Evolutionary conservation across 805 yeast species (phyloP), one percentile per base, ranked within the genome.

Genomic region (Candida mattraensis): DNA sequence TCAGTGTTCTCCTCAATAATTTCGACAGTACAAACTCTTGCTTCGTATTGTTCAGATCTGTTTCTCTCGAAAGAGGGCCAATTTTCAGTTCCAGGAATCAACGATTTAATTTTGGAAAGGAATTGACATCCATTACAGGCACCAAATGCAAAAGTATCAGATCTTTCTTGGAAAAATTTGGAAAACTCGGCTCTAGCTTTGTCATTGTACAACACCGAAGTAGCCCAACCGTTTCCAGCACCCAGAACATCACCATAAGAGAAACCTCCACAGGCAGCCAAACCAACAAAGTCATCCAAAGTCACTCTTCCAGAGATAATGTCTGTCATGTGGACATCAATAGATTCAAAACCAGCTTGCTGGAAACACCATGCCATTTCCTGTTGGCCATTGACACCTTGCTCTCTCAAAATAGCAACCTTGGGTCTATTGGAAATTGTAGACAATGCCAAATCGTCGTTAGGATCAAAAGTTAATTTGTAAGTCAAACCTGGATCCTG

Each of bases 141-240:
- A 64, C 99, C 99, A 52, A 93, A 80, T 4, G 98, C 95, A 69
- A 93, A 93, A 0, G 99, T 93, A 60, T 93, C 95, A 13, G 70
- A 69, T 64, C 99, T 81, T 36, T 78, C 84, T 54, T 80, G 80
- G 78, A 93, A 93, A 63, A 93, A 93, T 32, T 66, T 72, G 47
- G 68, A 64, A 61, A 93, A 93, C 66, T 87, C 89, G 18, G 70
- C 54, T 58, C 93, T 79, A 23, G 91, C 84, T 36, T 66, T 69
- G 23, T 78, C 86, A 58, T 91, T 83, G 74, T 81, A 88, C 48
- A 93, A 67, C 7, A 93, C 95, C 12, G 97, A 87, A 57, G 87
- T 88, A 40, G 99, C 99, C 99, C 99, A 93, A 40, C 99, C 99
- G 35, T 91, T 84, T 59, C 96, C 99, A 22, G 99, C 99, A 50